Percentiles rank a stretch among this genome's conserved stretches.
Evolutionary conservation across 441 rosid genomes (phyloP).

Genomic region (Flueggea neowawraea): DNA sequence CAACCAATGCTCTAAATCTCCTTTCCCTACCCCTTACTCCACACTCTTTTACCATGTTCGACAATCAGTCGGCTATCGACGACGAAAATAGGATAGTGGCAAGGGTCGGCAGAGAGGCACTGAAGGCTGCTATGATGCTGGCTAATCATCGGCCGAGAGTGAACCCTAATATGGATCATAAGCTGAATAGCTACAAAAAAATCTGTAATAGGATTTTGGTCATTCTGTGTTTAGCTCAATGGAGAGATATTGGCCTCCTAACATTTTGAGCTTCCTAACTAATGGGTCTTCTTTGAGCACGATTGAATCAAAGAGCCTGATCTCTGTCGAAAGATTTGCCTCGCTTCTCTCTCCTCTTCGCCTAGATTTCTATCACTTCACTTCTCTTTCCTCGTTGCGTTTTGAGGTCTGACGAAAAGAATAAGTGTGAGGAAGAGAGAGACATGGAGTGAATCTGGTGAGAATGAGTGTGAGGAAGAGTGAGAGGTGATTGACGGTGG

Average conservation of each 20-base stretch:
- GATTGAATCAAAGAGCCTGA: too few relatives aligned
- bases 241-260: conserved; percentile 76
- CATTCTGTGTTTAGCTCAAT: conserved; percentile 59
- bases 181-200: conserved; percentile 72
- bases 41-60: conserved; percentile 32
- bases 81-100: background rate
- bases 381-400: too few relatives aligned
- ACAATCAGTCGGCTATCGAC: conserved; percentile 32
- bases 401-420: too few relatives aligned
- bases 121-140: conserved; percentile 17
- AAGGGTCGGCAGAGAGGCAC: conserved; percentile 1
- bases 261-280: conserved; percentile 53
- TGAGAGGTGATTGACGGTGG: too few relatives aligned
- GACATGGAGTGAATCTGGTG: too few relatives aligned
- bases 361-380: too few relatives aligned
- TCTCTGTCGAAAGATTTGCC: too few relatives aligned
- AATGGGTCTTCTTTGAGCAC: too few relatives aligned
- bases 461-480: too few relatives aligned
- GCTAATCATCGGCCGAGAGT: conserved; percentile 61
- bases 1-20: conserved; percentile 21
- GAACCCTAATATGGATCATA: conserved; percentile 77
- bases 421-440: too few relatives aligned
- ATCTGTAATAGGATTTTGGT: conserved; percentile 64
- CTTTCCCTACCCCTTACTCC: too few relatives aligned
- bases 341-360: too few relatives aligned